A percentile compares a stretch with the other conserved stretches of the same genome.
These are phyloP conservation scores for Spathaspora passalidarum DNA, from an alignment of 805 yeast genomes.

Conservation along the genomic window DNA sequence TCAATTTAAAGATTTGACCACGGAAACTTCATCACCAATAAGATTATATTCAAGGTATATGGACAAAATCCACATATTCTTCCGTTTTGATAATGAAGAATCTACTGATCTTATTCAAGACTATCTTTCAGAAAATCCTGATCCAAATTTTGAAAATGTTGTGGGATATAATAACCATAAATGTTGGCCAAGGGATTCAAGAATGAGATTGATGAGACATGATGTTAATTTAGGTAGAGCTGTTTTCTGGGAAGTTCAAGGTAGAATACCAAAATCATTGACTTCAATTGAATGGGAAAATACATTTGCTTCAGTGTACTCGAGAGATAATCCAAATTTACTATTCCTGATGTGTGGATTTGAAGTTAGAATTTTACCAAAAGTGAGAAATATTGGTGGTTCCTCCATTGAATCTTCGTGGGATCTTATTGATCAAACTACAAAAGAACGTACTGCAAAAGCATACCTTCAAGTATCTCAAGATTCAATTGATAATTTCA, in stretches of 20 bases:
- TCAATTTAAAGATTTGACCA: constrained; percentile 57
- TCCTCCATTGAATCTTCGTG: constrained; percentile 79
- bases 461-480: constrained; percentile 83
- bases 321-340: constrained; percentile 84
- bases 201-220: constrained; percentile 86
- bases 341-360: constrained; percentile 92
- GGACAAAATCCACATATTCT: constrained; percentile 77
- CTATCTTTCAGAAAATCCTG: constrained; percentile 80
- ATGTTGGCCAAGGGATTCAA: constrained; percentile 92
- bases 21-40: constrained; percentile 72
- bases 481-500: constrained; percentile 75
- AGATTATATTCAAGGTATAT: constrained; percentile 77
- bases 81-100: constrained; percentile 71
- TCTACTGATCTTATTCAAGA: constrained; percentile 74
- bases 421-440: constrained; percentile 69
- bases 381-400: constrained; percentile 52
- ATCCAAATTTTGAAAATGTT: constrained; percentile 84
- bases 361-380: constrained; percentile 87
- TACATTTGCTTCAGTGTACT: constrained; percentile 82
- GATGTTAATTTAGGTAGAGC: constrained; percentile 94
- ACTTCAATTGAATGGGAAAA: constrained; percentile 76
- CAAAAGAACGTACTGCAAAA: constrained; percentile 84
- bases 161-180: constrained; percentile 83
- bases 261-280: constrained; percentile 74
- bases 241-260: constrained; percentile 82